Evolutionary conservation across 169 alveolate genomes (phyloP).

Genomic region (Plasmodium fragile): DNA sequence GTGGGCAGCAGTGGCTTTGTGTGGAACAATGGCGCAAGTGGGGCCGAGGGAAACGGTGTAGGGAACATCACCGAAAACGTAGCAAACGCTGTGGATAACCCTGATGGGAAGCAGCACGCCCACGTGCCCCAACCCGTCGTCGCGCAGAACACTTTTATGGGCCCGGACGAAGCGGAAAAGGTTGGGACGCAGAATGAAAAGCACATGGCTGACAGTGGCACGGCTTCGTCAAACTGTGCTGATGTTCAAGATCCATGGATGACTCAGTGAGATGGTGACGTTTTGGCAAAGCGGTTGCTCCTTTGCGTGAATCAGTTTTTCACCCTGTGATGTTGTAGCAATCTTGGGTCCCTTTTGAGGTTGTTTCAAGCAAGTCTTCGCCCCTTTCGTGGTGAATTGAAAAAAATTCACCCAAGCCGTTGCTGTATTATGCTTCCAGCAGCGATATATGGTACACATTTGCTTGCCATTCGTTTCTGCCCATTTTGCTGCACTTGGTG

Average conservation of each 20-base stretch:
- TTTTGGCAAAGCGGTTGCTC: neutral
- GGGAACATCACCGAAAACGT: neutral
- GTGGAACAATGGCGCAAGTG: neutral
- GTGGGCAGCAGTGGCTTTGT: neutral
- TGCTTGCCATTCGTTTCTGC: neutral
- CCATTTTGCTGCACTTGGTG: neutral
- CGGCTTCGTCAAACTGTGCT: constrained; percentile 10
- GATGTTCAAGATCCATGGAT: neutral
- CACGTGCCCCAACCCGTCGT: neutral
- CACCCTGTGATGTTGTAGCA: neutral
- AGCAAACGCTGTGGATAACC: neutral
- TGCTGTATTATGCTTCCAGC: neutral
- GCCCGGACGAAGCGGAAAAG: neutral
- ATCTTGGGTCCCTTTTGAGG: neutral
- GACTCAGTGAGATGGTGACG: neutral
- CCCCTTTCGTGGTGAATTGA: neutral
- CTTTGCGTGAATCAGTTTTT: neutral
- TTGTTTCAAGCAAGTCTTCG: neutral
- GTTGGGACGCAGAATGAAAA: constrained; percentile 1
- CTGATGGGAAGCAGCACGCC: constrained; percentile 15
- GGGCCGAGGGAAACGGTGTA: neutral
- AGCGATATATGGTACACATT: neutral
- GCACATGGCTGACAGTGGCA: neutral
- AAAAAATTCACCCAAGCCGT: neutral
- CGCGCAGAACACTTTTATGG: neutral